Conservation (phyloP, 768 basidiomycete species). For the Suillus paluster region DNA sequence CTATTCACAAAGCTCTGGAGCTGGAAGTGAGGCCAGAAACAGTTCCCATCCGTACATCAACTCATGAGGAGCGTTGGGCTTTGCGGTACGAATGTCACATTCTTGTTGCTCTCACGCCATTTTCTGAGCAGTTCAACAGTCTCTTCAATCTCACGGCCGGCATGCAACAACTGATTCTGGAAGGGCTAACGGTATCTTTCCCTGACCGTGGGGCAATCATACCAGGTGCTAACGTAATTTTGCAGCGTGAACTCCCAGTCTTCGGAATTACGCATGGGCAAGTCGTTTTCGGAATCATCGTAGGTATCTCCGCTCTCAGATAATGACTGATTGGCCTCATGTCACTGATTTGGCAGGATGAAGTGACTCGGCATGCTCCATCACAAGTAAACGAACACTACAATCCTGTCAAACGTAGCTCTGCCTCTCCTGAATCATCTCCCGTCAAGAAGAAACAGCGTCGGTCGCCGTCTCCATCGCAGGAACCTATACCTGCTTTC, state of each 20-base stretch:
- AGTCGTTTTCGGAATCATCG: conserved; percentile 77
- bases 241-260: conserved; percentile 82
- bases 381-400: conserved; percentile 7
- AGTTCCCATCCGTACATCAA: conserved; percentile 51
- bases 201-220: neutral
- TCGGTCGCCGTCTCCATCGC: conserved; percentile 19
- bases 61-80: conserved; percentile 79
- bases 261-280: conserved; percentile 73
- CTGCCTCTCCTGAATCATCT: conserved; percentile 24
- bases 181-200: conserved; percentile 55
- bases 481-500: conserved; percentile 16
- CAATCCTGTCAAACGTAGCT: conserved; percentile 17
- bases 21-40: conserved; percentile 67
- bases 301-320: conserved; percentile 32
- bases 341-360: conserved; percentile 50
- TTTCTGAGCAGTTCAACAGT: conserved; percentile 41
- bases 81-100: conserved; percentile 52
- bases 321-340: neutral
- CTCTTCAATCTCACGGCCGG: conserved; percentile 74
- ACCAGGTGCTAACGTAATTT: neutral
- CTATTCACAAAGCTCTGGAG: conserved; percentile 79
- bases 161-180: conserved; percentile 52
- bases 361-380: conserved; percentile 38
- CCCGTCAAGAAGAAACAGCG: conserved; percentile 34
- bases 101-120: neutral